Percentiles rank a stretch among this genome's conserved stretches.
Evolutionary conservation across 2,329 filamentous ascomycete genomes (phyloP).

Genomic region (Ophiostoma sp.): DNA sequence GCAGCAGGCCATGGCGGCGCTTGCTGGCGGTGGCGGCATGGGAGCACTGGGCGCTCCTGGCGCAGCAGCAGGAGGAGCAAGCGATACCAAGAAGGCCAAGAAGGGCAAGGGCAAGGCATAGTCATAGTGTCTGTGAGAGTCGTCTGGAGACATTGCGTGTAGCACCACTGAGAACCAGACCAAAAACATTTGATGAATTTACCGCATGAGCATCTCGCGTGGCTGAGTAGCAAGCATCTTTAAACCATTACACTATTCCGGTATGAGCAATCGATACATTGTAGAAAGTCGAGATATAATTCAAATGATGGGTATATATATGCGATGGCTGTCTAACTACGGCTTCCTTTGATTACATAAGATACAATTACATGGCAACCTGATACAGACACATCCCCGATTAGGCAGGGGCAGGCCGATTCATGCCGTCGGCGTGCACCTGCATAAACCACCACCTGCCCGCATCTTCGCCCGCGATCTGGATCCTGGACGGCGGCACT

Average conservation of each 20-base stretch:
- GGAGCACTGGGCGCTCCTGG: slow-evolving; percentile 6
- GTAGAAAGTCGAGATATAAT: neutral
- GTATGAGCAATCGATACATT: neutral
- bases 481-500: slow-evolving; percentile 37
- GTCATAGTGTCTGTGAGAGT: neutral
- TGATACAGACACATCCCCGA: neutral
- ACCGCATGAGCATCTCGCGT: neutral
- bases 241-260: too few relatives aligned
- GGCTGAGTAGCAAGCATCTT: neutral
- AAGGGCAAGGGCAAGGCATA: slow-evolving; percentile 32
- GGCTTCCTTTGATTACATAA: neutral
- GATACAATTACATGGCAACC: neutral
- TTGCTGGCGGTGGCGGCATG: slow-evolving; percentile 27
- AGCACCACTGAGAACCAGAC: neutral
- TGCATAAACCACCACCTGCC: slow-evolving; percentile 51
- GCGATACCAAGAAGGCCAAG: slow-evolving; percentile 24
- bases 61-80: neutral
- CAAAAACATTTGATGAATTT: neutral
- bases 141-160: neutral
- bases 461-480: slow-evolving; percentile 45
- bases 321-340: neutral
- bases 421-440: slow-evolving; percentile 35
- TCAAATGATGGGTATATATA: neutral
- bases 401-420: slow-evolving; percentile 14
- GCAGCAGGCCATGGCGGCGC: slow-evolving; percentile 22